Evolutionary conservation across 2,329 filamentous ascomycete genomes (phyloP), one percentile per base, ranked within the genome.

Genomic region (Aspergillus persii): DNA sequence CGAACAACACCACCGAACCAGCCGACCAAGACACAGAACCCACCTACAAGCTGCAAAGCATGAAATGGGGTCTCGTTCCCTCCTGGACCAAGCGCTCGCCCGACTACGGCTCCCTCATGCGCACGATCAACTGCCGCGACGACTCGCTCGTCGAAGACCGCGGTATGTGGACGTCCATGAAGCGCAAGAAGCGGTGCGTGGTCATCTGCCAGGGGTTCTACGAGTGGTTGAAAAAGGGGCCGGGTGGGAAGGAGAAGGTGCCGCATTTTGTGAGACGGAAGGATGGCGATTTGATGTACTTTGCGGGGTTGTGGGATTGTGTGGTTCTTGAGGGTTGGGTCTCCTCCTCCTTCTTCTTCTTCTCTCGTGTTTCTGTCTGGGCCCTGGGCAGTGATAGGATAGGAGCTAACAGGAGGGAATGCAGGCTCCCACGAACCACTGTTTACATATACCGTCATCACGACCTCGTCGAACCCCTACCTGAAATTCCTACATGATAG

Each of bases 31-130:
- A 54, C 57, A 61, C 36, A 53, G 64, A 66, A 56, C 7, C 44
- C 4, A 39, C 3, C 2, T 96, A 96, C 79, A 94, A 90, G 74
- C 80, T 99, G 8, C 92, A 97, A 73, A 83, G 87, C 2, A 98
- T 98, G 90, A 94, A 92, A 83, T 99, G 95, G 95, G 95, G 94
- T 0, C 83, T 99, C 6, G 82, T 98, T 12, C 94, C 95, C 0
- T 96, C 89, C 75, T 98, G 94, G 94, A 96, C 91, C 3, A 96
- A 94, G 77, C 84, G 89, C 11, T 87, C 87, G 54, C 91, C 92
- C 0, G 87, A 92, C 69, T 94, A 95, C 69, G 82, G 84, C 29
- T 86, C 87, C 1, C 82, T 92, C 74, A 83, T 96, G 81, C 91
- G 89, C 70, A 96, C 92, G 0, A 98, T 98, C 75, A 98, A 99